Base-by-base conservation (phyloP, 495 filamentous ascomycete species). In the Penicillium canariense region DNA sequence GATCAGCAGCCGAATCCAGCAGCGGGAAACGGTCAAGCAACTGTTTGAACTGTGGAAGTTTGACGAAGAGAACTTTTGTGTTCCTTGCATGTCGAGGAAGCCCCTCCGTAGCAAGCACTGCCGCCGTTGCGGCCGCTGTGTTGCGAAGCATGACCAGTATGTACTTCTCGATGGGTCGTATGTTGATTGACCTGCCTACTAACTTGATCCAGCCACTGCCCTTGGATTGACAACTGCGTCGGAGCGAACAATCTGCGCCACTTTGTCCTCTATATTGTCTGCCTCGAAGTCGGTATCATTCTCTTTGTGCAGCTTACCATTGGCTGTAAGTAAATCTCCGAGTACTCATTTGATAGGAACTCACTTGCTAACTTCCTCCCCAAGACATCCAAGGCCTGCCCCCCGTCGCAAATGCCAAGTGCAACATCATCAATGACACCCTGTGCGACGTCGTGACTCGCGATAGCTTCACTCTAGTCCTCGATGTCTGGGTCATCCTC, bases 71-170 rank as follows among this genome's bases (percentile, higher is more conserved):
- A 91, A 97, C 63, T 98, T 97, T 65, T 98, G 94, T 67, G 85
- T 94, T 26, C 79, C 80, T 28, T 98, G 94, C 73, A 96, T 97
- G 91, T 85, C 94, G 48, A 80, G 94, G 48, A 91, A 84, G 67
- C 95, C 94, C 5, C 71, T 97, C 48, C 81, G 94, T 44, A 96
- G 91, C 76, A 97, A 96, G 78, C 94, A 98, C 72, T 98, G 94
- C 74, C 86, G 85, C 63, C 81, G 86, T 56, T 98, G 94, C 62
- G 81, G 85, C 53, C 89, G 94, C 44, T 98, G 94, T 69, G 86
- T 98, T 58, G 90, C 94, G 26, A 96, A 94, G 72, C 89, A 97
- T 70, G 94, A 98, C 66, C 94, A 98, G 93, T 96, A 73, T 77
- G 91, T 74, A 15, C 26, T 47, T 39, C 28, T 14, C 4, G 26